Evolutionary conservation across 192 early-diverging fungal genomes (phyloP), one percentile per base, ranked within the genome.

Genomic region (Podila verticillata): DNA sequence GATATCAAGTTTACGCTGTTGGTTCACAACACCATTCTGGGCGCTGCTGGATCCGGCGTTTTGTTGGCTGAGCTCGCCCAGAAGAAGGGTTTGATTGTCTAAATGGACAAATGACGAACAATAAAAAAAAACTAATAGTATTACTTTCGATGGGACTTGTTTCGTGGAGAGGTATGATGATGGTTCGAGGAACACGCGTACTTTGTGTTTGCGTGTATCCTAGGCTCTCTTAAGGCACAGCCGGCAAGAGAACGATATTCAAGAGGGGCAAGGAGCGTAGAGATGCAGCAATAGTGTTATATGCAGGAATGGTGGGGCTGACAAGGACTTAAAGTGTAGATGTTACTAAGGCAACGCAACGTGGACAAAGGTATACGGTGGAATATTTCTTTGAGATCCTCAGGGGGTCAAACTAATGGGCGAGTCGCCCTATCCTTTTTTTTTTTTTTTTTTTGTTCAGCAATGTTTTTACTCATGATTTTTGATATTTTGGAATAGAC

Each of bases 1-100:
- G 95, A 98, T 72, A 87, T 97, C 77, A 97, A 95, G 85, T 96
- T 99, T 57, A 91, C 93, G 12, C 78, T 97, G 34, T 85, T 99
- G 17, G 92, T 93, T 28, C 97, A 99, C 86, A 99, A 99, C 83
- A 99, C 97, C 44, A 89, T 99, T 51, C 87, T 99, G 60, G 97
- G 97, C 54, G 97, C 97, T 24, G 97, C 97, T 26, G 96, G 96
- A 54, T 93, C 93, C 63, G 91, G 92, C 70, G 94, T 99, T 47
- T 84, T 99, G 71, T 95, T 98, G 72, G 97, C 97, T 22, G 97
- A 99, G 82, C 87, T 98, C 54, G 95, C 96, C 20, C 88, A 94
- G 48, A 93, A 93, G 65, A 93, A 94, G 87, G 95, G 94, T 6
- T 74, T 91, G 30, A 71, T 79, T 57, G 68, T 57, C 24, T 79